Evolutionary conservation across 805 yeast species (phyloP).

Genomic region (Ogataea sp.): DNA sequence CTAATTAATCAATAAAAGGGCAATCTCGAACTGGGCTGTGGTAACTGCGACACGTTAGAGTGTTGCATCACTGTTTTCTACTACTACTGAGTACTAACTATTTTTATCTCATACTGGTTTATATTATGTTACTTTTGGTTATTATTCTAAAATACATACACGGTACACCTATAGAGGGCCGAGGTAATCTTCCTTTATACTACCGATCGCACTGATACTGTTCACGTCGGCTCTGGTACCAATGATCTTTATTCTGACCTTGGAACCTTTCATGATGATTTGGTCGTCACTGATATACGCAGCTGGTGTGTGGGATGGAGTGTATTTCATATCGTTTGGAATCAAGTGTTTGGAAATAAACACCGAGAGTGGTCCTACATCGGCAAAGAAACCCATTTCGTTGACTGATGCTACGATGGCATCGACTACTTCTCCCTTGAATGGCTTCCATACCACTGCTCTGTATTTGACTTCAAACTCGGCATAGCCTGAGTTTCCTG

Average conservation of each 20-base stretch:
- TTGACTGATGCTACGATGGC: conserved; percentile 92
- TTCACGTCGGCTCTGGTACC: conserved; percentile 98
- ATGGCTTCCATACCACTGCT: conserved; percentile 97
- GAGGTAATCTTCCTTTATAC: conserved; percentile 94
- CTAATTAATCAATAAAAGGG: no score
- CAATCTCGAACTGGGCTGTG: no score
- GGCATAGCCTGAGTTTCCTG: conserved; percentile 82
- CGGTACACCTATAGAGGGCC: conserved; percentile 68
- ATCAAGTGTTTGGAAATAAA: conserved; percentile 92
- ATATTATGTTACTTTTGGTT: no score
- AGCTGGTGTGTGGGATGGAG: conserved; percentile 97
- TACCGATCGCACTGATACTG: conserved; percentile 94
- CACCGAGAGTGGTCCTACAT: conserved; percentile 93
- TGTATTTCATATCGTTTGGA: conserved; percentile 88
- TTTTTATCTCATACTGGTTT: no score
- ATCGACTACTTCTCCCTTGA: conserved; percentile 98
- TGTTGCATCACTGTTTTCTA: no score
- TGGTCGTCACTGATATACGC: conserved; percentile 95
- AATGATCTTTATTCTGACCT: conserved; percentile 89
- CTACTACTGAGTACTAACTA: no score
- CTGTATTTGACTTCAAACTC: conserved; percentile 93
- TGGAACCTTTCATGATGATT: conserved; percentile 87
- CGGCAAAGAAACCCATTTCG: conserved; percentile 94
- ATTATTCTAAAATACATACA: neutral
- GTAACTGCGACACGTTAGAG: no score